A percentile compares a stretch with the other conserved stretches of the same genome.
These are phyloP conservation scores for Sphagnum contortum DNA, from an alignment of 225 moss, liverwort and hornwort species.

Conservation along the genomic window DNA sequence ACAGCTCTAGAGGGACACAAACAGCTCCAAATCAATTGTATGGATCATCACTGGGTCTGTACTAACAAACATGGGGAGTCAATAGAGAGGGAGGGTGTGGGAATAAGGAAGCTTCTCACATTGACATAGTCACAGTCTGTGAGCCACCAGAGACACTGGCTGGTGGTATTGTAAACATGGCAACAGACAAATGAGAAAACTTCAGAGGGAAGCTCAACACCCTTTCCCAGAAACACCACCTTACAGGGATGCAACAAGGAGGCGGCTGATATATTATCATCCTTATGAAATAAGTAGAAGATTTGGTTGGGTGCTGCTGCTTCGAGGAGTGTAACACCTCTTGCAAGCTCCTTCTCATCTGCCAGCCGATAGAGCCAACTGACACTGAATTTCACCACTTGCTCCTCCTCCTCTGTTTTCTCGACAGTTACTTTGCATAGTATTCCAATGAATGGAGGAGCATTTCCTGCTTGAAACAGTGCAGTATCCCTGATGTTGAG, in stretches of 20 bases:
- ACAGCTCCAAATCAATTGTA: too few species aligned
- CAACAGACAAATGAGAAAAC: constrained; percentile 74
- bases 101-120: constrained; percentile 37
- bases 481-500: constrained; percentile 93
- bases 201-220: constrained; percentile 61
- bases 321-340: constrained; percentile 43
- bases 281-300: constrained; percentile 96
- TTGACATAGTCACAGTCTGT: constrained; percentile 94
- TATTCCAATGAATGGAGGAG: constrained; percentile 78
- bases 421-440: constrained; percentile 44
- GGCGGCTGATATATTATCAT: constrained; percentile 78
- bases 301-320: constrained; percentile 96
- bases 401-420: constrained; percentile 29
- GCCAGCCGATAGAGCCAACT: constrained; percentile 88
- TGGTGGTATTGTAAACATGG: constrained; percentile 76
- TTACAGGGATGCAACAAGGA: constrained; percentile 93
- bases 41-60: too few species aligned
- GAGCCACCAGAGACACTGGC: constrained; percentile 94
- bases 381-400: constrained; percentile 41
- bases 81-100: too few species aligned
- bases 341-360: constrained; percentile 58
- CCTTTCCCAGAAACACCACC: constrained; percentile 90
- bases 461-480: constrained; percentile 75
- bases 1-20: too few species aligned
- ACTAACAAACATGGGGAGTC: too few species aligned